Conservation (phyloP, 2,329 filamentous ascomycete genomes). For the Fusarium paranaense region DNA sequence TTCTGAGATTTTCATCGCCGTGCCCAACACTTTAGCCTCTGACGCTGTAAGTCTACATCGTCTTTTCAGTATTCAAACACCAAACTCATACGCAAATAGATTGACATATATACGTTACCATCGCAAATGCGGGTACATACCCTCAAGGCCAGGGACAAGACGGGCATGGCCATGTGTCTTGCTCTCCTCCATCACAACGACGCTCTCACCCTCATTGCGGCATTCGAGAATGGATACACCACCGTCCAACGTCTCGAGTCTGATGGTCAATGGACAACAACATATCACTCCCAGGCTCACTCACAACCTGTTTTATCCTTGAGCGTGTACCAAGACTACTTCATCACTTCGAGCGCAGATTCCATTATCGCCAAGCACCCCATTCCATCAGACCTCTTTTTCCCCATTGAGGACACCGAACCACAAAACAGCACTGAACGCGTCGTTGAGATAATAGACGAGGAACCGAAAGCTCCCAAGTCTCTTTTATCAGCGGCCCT, state of each 20-base stretch:
- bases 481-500: conserved; percentile 44
- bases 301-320: conserved; percentile 85
- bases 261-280: conserved; percentile 57
- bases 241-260: conserved; percentile 69
- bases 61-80: neutral
- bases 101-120: conserved; percentile 88
- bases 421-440: conserved; percentile 25
- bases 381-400: conserved; percentile 57
- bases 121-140: conserved; percentile 75
- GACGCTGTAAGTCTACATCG: conserved; percentile 67
- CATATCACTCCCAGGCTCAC: conserved; percentile 77
- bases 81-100: conserved; percentile 51
- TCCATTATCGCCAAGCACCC: conserved; percentile 81
- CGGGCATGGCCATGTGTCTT: conserved; percentile 92
- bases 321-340: conserved; percentile 67
- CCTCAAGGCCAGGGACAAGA: conserved; percentile 61
- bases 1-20: conserved; percentile 74
- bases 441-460: conserved; percentile 44
- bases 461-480: conserved; percentile 1
- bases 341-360: conserved; percentile 87
- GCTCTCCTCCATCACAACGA: conserved; percentile 65
- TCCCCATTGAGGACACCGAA: conserved; percentile 13
- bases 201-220: conserved; percentile 74
- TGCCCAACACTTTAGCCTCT: conserved; percentile 81
- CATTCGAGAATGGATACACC: conserved; percentile 87